Evolutionary conservation across 2,329 filamentous ascomycete species (phyloP).

Genomic region (Aspergillus felis): DNA sequence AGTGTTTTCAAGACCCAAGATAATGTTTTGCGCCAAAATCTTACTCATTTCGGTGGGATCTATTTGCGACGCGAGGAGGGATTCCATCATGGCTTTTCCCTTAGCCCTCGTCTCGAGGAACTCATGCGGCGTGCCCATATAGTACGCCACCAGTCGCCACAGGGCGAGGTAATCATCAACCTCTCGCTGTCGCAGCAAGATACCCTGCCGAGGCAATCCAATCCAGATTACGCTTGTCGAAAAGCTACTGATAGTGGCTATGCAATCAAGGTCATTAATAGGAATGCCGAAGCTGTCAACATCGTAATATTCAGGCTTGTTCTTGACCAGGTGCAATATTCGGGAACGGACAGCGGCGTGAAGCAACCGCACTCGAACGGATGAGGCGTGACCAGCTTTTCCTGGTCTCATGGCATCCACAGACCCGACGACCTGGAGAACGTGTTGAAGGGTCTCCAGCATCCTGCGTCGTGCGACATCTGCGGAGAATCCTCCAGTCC

Average conservation of each 20-base stretch:
- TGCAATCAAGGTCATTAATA: constrained; percentile 71
- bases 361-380: constrained; percentile 64
- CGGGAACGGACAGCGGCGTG: constrained; percentile 64
- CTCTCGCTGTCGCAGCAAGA: constrained; percentile 60
- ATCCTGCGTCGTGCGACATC: constrained; percentile 63
- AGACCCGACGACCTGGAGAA: constrained; percentile 66
- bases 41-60: constrained; percentile 59
- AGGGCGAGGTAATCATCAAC: constrained; percentile 67
- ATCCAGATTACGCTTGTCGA: constrained; percentile 65
- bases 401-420: constrained; percentile 64
- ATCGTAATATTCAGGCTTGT: constrained; percentile 60
- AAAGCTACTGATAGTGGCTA: constrained; percentile 69
- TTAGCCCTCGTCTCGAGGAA: constrained; percentile 54
- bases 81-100: constrained; percentile 64
- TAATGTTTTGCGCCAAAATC: constrained; percentile 70
- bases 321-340: constrained; percentile 57
- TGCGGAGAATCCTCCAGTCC: constrained; percentile 70
- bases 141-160: constrained; percentile 70
- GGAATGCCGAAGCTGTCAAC: constrained; percentile 58
- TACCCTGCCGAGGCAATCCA: constrained; percentile 67
- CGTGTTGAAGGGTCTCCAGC: constrained; percentile 71
- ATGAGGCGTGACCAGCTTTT: constrained; percentile 62
- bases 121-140: constrained; percentile 65
- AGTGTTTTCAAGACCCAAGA: constrained; percentile 61
- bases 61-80: constrained; percentile 63